Conservation (phyloP, 352 stramenopile genomes). For the Phytophthora agathidicida region DNA sequence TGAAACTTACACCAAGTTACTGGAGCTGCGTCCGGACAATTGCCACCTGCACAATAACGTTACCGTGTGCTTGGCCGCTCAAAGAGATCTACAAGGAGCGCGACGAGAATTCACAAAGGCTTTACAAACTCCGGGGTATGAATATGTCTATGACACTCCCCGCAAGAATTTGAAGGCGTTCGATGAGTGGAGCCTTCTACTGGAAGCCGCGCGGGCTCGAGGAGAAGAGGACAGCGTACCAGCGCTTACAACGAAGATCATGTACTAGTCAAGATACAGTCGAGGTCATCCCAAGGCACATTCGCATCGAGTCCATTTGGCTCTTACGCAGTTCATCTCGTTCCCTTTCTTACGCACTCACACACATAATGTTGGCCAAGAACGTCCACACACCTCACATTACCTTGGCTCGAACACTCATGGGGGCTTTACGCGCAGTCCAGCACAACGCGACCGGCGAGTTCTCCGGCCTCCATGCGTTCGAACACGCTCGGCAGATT, state of each 20-base stretch:
- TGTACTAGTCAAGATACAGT: too few relatives aligned
- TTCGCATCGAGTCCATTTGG: too few relatives aligned
- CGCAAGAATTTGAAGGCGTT: constrained; percentile 17
- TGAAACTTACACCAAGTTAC: constrained; percentile 26
- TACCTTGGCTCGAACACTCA: background rate
- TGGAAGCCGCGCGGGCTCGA: constrained; percentile 4
- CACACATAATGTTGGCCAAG: background rate
- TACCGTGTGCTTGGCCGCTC: constrained; percentile 27
- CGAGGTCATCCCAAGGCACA: too few relatives aligned
- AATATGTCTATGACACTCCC: constrained; percentile 17
- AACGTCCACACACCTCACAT: background rate
- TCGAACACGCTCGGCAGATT: too few relatives aligned
- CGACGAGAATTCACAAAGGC: constrained; percentile 27
- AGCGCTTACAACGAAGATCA: constrained; percentile 15
- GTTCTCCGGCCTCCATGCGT: constrained; percentile 41
- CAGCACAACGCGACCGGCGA: constrained; percentile 47
- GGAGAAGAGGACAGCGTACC: constrained; percentile 13
- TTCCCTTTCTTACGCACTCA: background rate
- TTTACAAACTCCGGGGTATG: constrained; percentile 17
- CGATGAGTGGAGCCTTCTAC: constrained; percentile 9
- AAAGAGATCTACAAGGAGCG: constrained; percentile 14
- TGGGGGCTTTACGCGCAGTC: constrained; percentile 51
- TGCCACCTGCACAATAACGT: constrained; percentile 40
- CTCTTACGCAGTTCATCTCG: too few relatives aligned
- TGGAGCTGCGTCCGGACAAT: constrained; percentile 18